phyloP scores from a whole-genome alignment of 805 yeast species.

The Candida verbasci region DNA sequence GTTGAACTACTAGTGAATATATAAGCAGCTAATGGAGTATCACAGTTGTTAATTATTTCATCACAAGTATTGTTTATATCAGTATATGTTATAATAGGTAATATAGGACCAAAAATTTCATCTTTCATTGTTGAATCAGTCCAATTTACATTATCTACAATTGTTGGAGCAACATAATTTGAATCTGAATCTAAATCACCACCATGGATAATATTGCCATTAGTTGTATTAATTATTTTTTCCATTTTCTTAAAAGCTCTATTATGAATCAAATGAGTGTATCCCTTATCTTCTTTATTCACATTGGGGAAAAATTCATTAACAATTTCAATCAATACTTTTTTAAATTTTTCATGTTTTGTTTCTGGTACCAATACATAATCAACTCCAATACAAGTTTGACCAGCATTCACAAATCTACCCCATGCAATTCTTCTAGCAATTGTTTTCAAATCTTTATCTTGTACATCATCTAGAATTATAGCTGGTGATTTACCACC shows the following conservation, averaged over 20 bases:
- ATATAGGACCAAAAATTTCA: conserved; percentile 82
- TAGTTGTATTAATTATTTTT: conserved; percentile 40
- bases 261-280: conserved; percentile 58
- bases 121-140: conserved; percentile 67
- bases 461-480: conserved; percentile 48
- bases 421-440: conserved; percentile 75
- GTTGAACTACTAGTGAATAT: conserved; percentile 50
- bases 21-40: conserved; percentile 80
- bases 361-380: conserved; percentile 65
- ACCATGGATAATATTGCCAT: conserved; percentile 50
- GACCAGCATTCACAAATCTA: conserved; percentile 77
- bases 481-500: conserved; percentile 93
- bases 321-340: conserved; percentile 34
- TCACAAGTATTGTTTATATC: conserved; percentile 42
- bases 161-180: conserved; percentile 66
- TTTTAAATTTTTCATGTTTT: conserved; percentile 49
- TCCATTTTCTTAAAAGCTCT: conserved; percentile 47
- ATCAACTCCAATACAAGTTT: conserved; percentile 88
- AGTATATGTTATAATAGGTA: conserved; percentile 63
- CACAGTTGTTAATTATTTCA: conserved; percentile 45
- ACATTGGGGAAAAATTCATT: conserved; percentile 42
- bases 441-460: conserved; percentile 37
- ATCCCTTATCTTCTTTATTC: conserved; percentile 17
- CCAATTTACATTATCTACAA: conserved; percentile 60
- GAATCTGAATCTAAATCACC: conserved; percentile 37